Evolutionary conservation across 73 alveolate genomes (phyloP).

Genomic region (Paraurostyla sp.): DNA sequence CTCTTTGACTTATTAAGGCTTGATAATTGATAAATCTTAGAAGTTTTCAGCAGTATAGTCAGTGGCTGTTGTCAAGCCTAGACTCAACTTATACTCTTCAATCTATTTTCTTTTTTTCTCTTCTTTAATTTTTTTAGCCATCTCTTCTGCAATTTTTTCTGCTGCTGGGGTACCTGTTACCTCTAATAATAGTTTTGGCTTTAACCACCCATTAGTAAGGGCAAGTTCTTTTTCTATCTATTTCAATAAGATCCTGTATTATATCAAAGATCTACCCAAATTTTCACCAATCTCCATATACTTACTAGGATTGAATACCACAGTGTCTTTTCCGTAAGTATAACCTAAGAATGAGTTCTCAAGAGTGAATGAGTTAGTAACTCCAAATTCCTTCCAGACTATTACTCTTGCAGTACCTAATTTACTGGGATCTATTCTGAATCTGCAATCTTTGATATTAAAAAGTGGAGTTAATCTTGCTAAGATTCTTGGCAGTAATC

Average conservation of each 20-base stretch:
- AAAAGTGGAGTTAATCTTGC: slow-evolving; percentile 61
- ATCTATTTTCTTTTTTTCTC: slow-evolving; percentile 46
- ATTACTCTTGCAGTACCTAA: slow-evolving; percentile 80
- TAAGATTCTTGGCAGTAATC: slow-evolving; percentile 60
- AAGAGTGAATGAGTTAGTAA: slow-evolving; percentile 76
- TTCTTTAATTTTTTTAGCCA: slow-evolving; percentile 18
- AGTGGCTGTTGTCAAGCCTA: no score
- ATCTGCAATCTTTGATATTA: slow-evolving; percentile 71
- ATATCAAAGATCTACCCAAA: slow-evolving; percentile 3
- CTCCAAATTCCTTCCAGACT: slow-evolving; percentile 76
- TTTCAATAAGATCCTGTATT: slow-evolving; percentile 27
- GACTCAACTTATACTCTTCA: slow-evolving; percentile 41
- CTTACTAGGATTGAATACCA: slow-evolving; percentile 4
- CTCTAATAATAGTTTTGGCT: slow-evolving; percentile 59
- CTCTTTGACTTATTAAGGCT: not conserved
- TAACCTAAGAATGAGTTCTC: slow-evolving; percentile 73
- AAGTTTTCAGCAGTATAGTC: not conserved
- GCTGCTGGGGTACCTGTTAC: slow-evolving; percentile 74
- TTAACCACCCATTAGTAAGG: slow-evolving; percentile 62
- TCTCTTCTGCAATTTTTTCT: slow-evolving; percentile 46
- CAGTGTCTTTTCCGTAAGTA: slow-evolving; percentile 46
- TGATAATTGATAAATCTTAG: not conserved
- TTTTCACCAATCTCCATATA: slow-evolving; percentile 39
- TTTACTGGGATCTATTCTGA: slow-evolving; percentile 70
- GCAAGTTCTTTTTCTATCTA: slow-evolving; percentile 60